These are phyloP conservation scores for Solanum verrucosum DNA, from an alignment of 257 asterid species.

Conservation along the genomic window DNA sequence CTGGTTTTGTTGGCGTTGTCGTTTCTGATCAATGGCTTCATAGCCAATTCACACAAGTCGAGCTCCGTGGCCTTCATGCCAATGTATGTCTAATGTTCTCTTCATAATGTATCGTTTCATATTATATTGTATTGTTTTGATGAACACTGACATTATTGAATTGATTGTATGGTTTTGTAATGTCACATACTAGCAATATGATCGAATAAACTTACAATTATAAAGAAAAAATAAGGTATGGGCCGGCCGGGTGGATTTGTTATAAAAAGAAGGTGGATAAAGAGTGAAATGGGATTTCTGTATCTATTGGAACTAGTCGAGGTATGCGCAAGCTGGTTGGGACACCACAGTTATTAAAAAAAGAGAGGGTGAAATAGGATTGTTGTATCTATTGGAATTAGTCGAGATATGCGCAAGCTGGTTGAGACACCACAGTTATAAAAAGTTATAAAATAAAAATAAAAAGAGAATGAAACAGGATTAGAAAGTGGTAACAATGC, in stretches of 20 bases:
- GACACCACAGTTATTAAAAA: not conserved
- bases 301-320: not conserved
- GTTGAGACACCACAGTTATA: not conserved
- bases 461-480: not conserved
- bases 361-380: not conserved
- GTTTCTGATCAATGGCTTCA: slow-evolving; percentile 70
- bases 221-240: not conserved
- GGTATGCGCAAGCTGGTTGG: not conserved
- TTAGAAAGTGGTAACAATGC: not conserved
- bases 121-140: not conserved
- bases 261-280: not conserved
- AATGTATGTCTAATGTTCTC: slow-evolving; percentile 19
- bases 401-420: not conserved
- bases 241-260: not conserved
- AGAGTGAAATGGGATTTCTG: not conserved
- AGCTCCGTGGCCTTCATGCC: slow-evolving; percentile 54
- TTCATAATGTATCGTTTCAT: not conserved
- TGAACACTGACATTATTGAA: not conserved
- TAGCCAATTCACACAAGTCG: slow-evolving; percentile 73
- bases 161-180: not conserved
- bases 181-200: not conserved
- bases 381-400: not conserved
- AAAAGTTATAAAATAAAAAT: not conserved
- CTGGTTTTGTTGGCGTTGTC: slow-evolving; percentile 51
- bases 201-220: not conserved